Base-by-base conservation (phyloP, 495 filamentous ascomycete genomes). In the Talaromyces thailandensis region DNA sequence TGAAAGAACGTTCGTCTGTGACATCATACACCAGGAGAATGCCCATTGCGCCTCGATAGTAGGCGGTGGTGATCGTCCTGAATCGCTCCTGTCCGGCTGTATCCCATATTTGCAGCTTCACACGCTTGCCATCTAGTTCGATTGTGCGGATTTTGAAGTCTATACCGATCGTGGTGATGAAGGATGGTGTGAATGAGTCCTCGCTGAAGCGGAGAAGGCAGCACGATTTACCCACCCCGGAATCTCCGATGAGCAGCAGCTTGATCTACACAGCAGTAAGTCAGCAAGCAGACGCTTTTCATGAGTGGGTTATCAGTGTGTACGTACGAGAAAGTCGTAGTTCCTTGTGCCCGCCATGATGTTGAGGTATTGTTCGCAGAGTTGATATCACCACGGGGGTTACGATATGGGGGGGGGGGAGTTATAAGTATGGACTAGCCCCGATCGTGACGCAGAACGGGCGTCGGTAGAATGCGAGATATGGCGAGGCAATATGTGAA, bases 71-170 rank as follows among this genome's bases (percentile, higher is more conserved):
- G 79, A 98, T 98, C 62, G 94, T 98, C 65, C 94, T 84, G 82
- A 98, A 98, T 55, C 94, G 87, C 76, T 98, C 94, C 75, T 98
- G 94, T 16, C 94, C 94, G 62, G 94, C 94, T 18, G 94, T 98
- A 70, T 98, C 94, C 94, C 94, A 98, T 73, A 98, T 98, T 79
- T 98, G 94, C 71, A 98, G 79, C 81, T 98, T 98, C 63, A 98
- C 93, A 57, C 93, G 81, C 86, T 98, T 98, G 65, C 93, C 93
- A 71, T 98, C 94, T 63, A 98, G 78, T 76, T 98, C 94, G 76
- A 98, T 98, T 62, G 94, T 98, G 55, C 94, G 85, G 68, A 98
- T 98, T 82, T 98, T 98, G 81, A 98, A 98, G 76, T 99, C 94
- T 79, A 99, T 99, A 62, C 94, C 94, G 75, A 99, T 98, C 57